Evolutionary conservation across 768 basidiomycete species (phyloP).

Genomic region (Obba rivulosa): DNA sequence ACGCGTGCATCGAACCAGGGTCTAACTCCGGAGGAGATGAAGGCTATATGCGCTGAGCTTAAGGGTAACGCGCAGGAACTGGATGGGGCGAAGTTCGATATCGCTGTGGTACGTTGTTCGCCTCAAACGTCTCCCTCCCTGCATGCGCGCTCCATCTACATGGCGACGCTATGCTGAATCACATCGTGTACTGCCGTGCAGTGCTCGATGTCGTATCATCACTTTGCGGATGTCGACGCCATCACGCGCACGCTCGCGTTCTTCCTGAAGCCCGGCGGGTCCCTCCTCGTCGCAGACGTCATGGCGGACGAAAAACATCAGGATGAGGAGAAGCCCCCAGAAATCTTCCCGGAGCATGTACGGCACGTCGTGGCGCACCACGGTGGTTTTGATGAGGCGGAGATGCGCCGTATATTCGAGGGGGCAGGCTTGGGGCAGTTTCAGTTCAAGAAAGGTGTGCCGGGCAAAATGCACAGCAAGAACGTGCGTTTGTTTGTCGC

Average conservation of each 20-base stretch:
- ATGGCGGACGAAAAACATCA: conserved; percentile 10
- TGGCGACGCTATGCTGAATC: not conserved
- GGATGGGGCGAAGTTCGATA: conserved; percentile 55
- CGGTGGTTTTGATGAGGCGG: conserved; percentile 45
- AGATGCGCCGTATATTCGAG: conserved; percentile 47
- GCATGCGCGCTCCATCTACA: not conserved
- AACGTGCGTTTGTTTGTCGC: conserved; percentile 50
- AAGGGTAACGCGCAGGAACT: conserved; percentile 44
- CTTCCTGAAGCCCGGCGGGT: conserved; percentile 58
- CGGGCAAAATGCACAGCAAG: conserved; percentile 23
- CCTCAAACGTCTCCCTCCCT: not conserved
- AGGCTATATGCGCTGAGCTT: conserved; percentile 53
- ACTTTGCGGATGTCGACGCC: conserved; percentile 44
- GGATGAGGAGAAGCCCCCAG: not conserved
- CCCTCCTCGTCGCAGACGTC: conserved; percentile 55
- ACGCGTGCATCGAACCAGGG: conserved; percentile 53
- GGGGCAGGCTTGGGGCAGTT: conserved; percentile 39
- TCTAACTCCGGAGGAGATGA: conserved; percentile 61
- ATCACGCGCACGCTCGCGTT: conserved; percentile 46
- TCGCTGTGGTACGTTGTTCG: conserved; percentile 53
- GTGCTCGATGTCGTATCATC: conserved; percentile 66
- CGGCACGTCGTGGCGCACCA: conserved; percentile 48
- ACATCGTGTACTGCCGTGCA: conserved; percentile 21
- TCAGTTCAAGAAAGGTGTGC: conserved; percentile 35
- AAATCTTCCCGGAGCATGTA: conserved; percentile 32